Evolutionary conservation across 495 filamentous ascomycete genomes (phyloP).

Genomic region (Aeminium ludgeri): DNA sequence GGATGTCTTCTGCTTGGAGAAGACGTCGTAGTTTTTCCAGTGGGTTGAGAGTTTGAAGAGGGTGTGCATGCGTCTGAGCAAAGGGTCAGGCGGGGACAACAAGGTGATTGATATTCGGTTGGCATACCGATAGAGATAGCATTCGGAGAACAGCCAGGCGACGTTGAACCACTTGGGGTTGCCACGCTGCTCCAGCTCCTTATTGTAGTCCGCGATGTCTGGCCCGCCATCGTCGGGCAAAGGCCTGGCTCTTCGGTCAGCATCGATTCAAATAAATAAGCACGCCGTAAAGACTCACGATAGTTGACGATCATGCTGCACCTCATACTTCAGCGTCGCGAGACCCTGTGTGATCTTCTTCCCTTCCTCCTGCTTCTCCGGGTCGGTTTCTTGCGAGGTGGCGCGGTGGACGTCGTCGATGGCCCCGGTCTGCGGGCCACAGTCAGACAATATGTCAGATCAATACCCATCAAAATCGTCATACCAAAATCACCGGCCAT

Average conservation of each 20-base stretch:
- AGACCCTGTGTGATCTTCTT: conserved; percentile 70
- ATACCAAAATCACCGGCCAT: conserved; percentile 86
- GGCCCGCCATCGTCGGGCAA: conserved; percentile 62
- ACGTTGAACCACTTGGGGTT: conserved; percentile 64
- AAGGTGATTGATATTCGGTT: not conserved
- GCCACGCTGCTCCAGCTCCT: conserved; percentile 61
- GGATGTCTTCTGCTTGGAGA: conserved; percentile 74
- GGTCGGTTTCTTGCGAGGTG: conserved; percentile 41
- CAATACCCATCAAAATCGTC: conserved; percentile 12
- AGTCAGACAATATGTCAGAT: conserved; percentile 6
- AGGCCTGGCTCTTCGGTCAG: conserved; percentile 34
- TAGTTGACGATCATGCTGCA: conserved; percentile 75
- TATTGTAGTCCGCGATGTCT: conserved; percentile 72
- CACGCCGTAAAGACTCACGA: conserved; percentile 37
- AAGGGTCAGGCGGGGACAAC: conserved; percentile 3
- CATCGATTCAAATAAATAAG: not conserved
- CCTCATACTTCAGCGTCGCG: conserved; percentile 78
- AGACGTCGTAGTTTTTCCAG: conserved; percentile 90
- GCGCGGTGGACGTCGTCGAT: conserved; percentile 86
- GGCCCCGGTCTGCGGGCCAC: conserved; percentile 55
- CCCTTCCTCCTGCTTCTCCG: conserved; percentile 56
- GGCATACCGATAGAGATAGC: conserved; percentile 74
- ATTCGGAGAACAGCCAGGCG: conserved; percentile 82
- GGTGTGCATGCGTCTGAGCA: conserved; percentile 44
- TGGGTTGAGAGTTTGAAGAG: conserved; percentile 59